A percentile compares a stretch with the other conserved stretches of the same genome.
Conservation (phyloP, 805 yeast species). For the Metschnikowia amazonensis region DNA sequence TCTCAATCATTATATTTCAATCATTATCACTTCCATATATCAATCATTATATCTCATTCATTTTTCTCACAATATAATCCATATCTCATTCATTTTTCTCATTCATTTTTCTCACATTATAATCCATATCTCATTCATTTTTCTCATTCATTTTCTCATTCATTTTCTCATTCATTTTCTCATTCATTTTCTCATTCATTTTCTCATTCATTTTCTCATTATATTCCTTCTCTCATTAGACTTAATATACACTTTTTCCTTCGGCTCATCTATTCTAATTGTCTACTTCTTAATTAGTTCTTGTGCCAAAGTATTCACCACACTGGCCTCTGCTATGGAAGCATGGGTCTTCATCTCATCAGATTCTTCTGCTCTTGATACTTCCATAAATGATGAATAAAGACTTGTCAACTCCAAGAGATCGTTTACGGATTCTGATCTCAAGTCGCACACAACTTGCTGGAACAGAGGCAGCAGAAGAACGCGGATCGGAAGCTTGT, state of each 20-base stretch:
- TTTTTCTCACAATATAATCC: too few species aligned
- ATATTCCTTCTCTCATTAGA: too few species aligned
- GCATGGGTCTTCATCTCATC: conserved; percentile 9
- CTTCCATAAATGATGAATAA: conserved; percentile 45
- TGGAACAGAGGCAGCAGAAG: conserved; percentile 50
- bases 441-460: conserved; percentile 48
- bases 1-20: too few species aligned
- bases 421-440: conserved; percentile 46
- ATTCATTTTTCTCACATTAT: too few species aligned
- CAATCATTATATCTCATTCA: too few species aligned
- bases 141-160: too few species aligned
- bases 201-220: too few species aligned
- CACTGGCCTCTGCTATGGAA: conserved; percentile 23
- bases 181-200: too few species aligned
- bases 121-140: too few species aligned
- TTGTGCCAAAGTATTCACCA: conserved; percentile 21
- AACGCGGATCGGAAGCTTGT: conserved; percentile 45
- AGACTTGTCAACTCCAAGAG: conserved; percentile 44
- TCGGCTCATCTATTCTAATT: neutral
- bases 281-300: conserved; percentile 15
- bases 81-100: too few species aligned
- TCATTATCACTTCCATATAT: too few species aligned
- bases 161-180: too few species aligned
- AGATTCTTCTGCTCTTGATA: conserved; percentile 27
- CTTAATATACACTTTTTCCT: neutral